These are phyloP conservation scores for Fusarium sp. DNA, from an alignment of 2,329 filamentous ascomycete genomes.

Conservation along the genomic window DNA sequence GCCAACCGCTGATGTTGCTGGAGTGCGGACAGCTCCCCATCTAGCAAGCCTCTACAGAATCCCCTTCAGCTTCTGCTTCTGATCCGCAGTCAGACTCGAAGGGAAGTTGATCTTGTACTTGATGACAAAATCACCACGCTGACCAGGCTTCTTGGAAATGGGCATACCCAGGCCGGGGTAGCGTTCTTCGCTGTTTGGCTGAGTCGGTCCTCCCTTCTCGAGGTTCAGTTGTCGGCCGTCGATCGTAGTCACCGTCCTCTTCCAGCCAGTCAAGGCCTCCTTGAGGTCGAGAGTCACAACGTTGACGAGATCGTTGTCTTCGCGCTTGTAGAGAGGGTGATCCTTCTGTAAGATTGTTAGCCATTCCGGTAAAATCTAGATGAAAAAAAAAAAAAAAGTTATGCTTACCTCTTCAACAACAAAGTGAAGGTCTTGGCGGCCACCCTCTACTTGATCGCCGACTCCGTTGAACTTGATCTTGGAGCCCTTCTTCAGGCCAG, in stretches of 20 bases:
- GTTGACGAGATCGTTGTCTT: conserved; percentile 86
- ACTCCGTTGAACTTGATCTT: conserved; percentile 99
- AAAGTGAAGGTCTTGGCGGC: conserved; percentile 94
- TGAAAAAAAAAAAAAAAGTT: neutral
- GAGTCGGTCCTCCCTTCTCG: conserved; percentile 83
- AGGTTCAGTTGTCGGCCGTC: conserved; percentile 87
- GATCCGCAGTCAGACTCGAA: conserved; percentile 73
- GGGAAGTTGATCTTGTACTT: conserved; percentile 95
- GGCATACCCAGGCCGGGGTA: conserved; percentile 95
- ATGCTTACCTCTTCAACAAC: conserved; percentile 86
- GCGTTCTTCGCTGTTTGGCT: conserved; percentile 80
- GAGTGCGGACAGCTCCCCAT: neutral
- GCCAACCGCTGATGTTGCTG: neutral
- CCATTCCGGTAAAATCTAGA: conserved; percentile 45
- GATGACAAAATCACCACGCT: conserved; percentile 88
- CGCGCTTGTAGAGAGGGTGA: conserved; percentile 83
- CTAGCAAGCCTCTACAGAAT: conserved; percentile 65
- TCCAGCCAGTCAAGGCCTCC: conserved; percentile 95
- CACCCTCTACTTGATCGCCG: conserved; percentile 97
- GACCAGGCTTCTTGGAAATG: conserved; percentile 84
- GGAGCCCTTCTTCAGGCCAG: conserved; percentile 92
- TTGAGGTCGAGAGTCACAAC: conserved; percentile 86
- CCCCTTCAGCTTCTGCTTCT: conserved; percentile 83
- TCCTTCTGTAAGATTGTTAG: conserved; percentile 72
- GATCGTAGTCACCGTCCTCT: conserved; percentile 88